phyloP scores from a whole-genome alignment of 257 asterid genomes.

The Rehmannia glutinosa region DNA sequence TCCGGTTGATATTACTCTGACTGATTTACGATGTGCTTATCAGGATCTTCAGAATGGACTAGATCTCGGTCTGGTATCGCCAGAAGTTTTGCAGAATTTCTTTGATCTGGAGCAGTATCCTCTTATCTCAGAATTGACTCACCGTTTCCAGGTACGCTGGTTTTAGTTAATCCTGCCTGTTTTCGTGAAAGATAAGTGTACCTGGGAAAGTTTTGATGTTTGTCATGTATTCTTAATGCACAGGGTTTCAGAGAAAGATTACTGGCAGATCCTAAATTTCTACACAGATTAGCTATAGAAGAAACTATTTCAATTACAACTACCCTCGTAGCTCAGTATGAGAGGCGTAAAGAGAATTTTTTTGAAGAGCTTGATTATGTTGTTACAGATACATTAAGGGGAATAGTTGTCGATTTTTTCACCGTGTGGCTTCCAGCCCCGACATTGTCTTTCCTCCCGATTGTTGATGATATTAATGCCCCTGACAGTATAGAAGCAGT shows the following conservation, averaged over 20 bases:
- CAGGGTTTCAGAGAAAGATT: slow-evolving; percentile 96
- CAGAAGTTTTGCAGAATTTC: slow-evolving; percentile 88
- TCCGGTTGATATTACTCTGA: slow-evolving; percentile 3
- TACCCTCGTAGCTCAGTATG: slow-evolving; percentile 83
- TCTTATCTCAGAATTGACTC: slow-evolving; percentile 56
- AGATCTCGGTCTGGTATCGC: slow-evolving; percentile 94
- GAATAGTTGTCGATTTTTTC: slow-evolving; percentile 84
- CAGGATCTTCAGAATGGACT: slow-evolving; percentile 96
- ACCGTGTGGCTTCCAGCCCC: slow-evolving; percentile 99
- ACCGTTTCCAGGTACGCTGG: slow-evolving; percentile 70
- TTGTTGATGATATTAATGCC: slow-evolving; percentile 34
- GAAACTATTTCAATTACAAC: slow-evolving; percentile 93
- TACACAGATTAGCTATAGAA: slow-evolving; percentile 88
- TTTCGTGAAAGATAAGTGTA: not conserved
- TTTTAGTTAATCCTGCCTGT: not conserved
- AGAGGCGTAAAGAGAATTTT: slow-evolving; percentile 79
- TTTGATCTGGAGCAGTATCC: slow-evolving; percentile 90
- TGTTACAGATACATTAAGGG: slow-evolving; percentile 73
- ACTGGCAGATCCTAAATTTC: slow-evolving; percentile 90
- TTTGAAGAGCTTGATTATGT: slow-evolving; percentile 90
- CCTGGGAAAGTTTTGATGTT: no score
- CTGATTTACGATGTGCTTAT: not conserved
- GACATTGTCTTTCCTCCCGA: slow-evolving; percentile 69
- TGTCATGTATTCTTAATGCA: slow-evolving; percentile 13
- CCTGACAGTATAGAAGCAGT: slow-evolving; percentile 63